Evolutionary conservation across 2,329 filamentous ascomycete species (phyloP).

Genomic region (Chaetomium sp.): DNA sequence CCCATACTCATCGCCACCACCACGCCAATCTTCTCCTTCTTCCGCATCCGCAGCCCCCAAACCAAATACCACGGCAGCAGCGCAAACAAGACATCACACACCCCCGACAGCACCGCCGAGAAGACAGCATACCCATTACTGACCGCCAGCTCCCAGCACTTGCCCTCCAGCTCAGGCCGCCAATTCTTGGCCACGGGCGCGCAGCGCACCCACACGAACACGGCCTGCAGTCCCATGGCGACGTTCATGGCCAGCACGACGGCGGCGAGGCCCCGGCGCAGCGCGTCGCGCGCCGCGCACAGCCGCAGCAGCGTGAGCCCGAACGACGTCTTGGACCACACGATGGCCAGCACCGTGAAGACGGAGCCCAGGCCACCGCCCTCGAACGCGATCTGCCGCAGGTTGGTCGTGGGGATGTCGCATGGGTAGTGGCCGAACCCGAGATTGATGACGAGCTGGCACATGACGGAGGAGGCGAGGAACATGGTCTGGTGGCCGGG

Average conservation of each 20-base stretch:
- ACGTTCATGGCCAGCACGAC: conserved; percentile 39
- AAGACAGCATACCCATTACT: conserved; percentile 34
- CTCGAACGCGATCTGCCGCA: background rate
- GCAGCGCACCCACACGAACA: conserved; percentile 29
- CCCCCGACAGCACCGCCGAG: conserved; percentile 30
- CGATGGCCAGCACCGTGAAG: conserved; percentile 30
- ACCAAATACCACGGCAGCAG: conserved; percentile 39
- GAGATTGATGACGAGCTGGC: conserved; percentile 16
- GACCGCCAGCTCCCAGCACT: conserved; percentile 28
- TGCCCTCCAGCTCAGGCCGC: background rate
- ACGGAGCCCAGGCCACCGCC: conserved; percentile 18
- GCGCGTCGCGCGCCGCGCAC: conserved; percentile 30
- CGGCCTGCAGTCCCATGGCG: conserved; percentile 32
- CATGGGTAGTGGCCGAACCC: conserved; percentile 25
- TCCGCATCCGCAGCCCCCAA: conserved; percentile 37
- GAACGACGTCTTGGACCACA: conserved; percentile 43
- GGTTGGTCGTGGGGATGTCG: conserved; percentile 18
- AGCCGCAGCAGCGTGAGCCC: conserved; percentile 43
- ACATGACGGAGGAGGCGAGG: conserved; percentile 12
- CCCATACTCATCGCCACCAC: conserved; percentile 41
- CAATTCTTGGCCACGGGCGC: conserved; percentile 13
- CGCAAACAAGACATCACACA: conserved; percentile 38
- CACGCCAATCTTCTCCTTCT: conserved; percentile 38
- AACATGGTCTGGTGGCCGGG: conserved; percentile 7
- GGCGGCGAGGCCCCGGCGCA: conserved; percentile 8